Percentiles rank a stretch among this genome's conserved stretches.
Evolutionary conservation across 108 stramenopile genomes (phyloP).

Genomic region (Cylindrotheca fusiformis): DNA sequence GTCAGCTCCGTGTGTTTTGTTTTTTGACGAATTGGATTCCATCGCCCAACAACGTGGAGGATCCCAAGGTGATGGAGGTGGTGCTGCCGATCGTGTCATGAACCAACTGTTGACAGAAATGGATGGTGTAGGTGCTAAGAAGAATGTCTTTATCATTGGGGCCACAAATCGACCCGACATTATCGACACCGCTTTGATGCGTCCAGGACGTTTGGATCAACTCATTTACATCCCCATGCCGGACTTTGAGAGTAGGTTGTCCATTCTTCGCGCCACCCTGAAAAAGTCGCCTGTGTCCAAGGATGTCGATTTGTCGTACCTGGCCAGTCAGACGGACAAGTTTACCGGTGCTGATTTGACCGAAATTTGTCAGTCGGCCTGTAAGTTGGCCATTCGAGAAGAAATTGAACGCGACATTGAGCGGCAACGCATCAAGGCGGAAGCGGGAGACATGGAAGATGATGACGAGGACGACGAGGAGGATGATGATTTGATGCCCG

Average conservation of each 20-base stretch:
- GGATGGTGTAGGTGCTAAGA: conserved; percentile 99
- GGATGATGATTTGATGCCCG: conserved; percentile 94
- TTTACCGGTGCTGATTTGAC: conserved; percentile 99
- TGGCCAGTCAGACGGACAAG: conserved; percentile 97
- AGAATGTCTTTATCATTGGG: conserved; percentile 99
- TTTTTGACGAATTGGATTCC: conserved; percentile 99
- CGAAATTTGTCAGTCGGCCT: conserved; percentile 99
- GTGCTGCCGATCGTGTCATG: conserved; percentile 99
- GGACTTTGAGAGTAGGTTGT: conserved; percentile 94
- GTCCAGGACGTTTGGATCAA: conserved; percentile 99
- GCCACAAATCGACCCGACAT: conserved; percentile 99
- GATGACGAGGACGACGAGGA: conserved; percentile 90
- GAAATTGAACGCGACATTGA: conserved; percentile 98
- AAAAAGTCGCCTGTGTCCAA: conserved; percentile 97
- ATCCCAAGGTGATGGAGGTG: conserved; percentile 94
- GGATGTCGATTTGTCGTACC: conserved; percentile 96
- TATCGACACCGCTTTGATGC: conserved; percentile 99
- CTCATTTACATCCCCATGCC: conserved; percentile 99
- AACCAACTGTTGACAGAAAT: conserved; percentile 99
- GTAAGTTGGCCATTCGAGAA: conserved; percentile 98
- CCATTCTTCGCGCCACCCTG: conserved; percentile 95
- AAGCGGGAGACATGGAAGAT: conserved; percentile 79
- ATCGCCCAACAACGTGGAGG: conserved; percentile 98
- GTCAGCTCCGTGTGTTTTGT: conserved; percentile 99
- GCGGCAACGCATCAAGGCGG: conserved; percentile 89